Base-by-base conservation (phyloP, 2,329 filamentous ascomycete species). In the Decorospora gaudefroyi region DNA sequence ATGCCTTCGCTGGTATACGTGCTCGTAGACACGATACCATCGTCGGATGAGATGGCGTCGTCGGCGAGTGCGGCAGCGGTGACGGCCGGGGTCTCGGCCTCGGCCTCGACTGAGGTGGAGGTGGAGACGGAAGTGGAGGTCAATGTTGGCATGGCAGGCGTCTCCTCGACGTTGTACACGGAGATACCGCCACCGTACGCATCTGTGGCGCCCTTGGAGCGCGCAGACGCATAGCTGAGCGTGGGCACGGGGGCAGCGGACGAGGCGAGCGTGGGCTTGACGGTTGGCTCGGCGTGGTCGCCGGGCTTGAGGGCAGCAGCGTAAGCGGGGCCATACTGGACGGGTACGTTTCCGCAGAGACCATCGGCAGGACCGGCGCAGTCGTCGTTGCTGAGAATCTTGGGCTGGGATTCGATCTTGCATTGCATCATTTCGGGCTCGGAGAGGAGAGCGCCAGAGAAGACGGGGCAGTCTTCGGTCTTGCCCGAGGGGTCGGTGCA, bases 391-490 rank as follows among this genome's bases (percentile, higher is more conserved):
- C 68, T 62, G 13, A 93, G 67, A 0, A 63, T 55, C 0, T 69
- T 49, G 3, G 87, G 86, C 1, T 84, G 49, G n/a, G 53, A 30
- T 1, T 80, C 64, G 63, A 92, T 79, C 36, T 76, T 74, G 75
- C 90, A 95, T 45, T 80, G 58, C 1, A 66, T 58, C 61, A 80
- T 77, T 8, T 78, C 74, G 0, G 71, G 68, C 17, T 83, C 76
- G 38, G 70, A 71, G 66, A 91, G 83, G 42, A 95, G 75, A 17
- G 17, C 15, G 7, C 22, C 19, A 7, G 45, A 26, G 72, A 96
- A 96, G 19, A 93, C 57, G 0, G 81, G 72, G 73, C 91, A 96
- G 68, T 91, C 89, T 29, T 78, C 61, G 31, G 95, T 82, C 28
- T 75, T 62, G 22, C 91, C 91, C 7, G 82, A 84, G 0, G 62